These are phyloP conservation scores for Aegilops sharonensis DNA, from an alignment of 176 grass and related monocot genomes.

Conservation along the genomic window DNA sequence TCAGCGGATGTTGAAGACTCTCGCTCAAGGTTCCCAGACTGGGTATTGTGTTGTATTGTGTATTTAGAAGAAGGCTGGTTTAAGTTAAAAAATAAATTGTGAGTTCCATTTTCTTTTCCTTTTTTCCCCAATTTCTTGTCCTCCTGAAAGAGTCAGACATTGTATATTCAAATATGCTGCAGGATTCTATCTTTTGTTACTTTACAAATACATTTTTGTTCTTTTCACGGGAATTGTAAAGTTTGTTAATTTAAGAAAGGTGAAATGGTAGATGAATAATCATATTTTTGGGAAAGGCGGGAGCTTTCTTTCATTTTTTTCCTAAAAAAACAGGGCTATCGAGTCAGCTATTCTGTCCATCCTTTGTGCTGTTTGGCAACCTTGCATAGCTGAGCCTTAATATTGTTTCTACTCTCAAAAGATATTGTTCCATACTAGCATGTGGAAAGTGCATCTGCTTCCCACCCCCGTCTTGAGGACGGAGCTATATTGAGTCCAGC, in stretches of 20 bases:
- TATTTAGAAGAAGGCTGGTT: slow-evolving; percentile 28
- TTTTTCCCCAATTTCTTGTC: background rate
- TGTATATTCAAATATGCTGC: slow-evolving; percentile 26
- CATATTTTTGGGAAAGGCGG: too few relatives aligned
- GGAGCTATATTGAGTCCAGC: too few relatives aligned
- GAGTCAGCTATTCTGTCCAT: too few relatives aligned
- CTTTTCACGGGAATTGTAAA: slow-evolving; percentile 39
- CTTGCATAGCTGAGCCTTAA: too few relatives aligned
- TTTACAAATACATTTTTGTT: slow-evolving; percentile 1
- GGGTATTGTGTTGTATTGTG: slow-evolving; percentile 39
- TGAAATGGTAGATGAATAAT: background rate
- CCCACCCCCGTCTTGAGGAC: too few relatives aligned
- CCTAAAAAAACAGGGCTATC: too few relatives aligned
- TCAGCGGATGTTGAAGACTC: background rate
- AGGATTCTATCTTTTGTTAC: slow-evolving; percentile 17
- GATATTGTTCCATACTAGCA: too few relatives aligned
- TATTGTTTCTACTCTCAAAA: too few relatives aligned
- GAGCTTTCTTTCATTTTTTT: too few relatives aligned
- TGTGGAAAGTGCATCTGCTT: too few relatives aligned
- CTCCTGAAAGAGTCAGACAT: background rate
- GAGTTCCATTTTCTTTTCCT: background rate
- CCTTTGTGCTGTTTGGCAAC: too few relatives aligned
- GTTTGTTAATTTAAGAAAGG: slow-evolving; percentile 31
- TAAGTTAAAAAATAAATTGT: slow-evolving; percentile 45
- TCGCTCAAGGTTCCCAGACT: background rate